A percentile compares a stretch with the other conserved stretches of the same genome.
These are phyloP conservation scores for Erucastrum elatum DNA, from an alignment of 345 rosid species.

Conservation along the genomic window DNA sequence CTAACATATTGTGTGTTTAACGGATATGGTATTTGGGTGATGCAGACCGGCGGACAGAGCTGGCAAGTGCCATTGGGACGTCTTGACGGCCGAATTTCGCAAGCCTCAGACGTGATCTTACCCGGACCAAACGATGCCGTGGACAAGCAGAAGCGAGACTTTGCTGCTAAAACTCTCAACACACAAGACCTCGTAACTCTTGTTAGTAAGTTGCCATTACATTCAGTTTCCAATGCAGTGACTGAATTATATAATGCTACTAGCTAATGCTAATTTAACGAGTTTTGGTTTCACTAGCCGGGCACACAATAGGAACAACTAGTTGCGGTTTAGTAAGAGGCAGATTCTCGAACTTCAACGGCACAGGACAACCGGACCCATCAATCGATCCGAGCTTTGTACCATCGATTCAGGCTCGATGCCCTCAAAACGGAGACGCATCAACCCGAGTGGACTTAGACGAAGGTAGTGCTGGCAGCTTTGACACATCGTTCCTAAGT, in stretches of 20 bases:
- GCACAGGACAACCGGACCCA: constrained; percentile 39
- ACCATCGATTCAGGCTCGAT: constrained; percentile 20
- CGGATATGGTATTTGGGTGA: neutral
- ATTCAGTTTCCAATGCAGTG: neutral
- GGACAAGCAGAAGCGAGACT: constrained; percentile 43
- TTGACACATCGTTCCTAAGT: constrained; percentile 44
- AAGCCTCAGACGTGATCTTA: constrained; percentile 39
- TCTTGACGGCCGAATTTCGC: constrained; percentile 35
- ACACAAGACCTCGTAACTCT: constrained; percentile 51
- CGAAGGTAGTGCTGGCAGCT: constrained; percentile 34
- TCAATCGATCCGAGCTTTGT: constrained; percentile 35
- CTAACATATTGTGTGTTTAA: no score
- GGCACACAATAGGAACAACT: constrained; percentile 53
- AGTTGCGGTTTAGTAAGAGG: constrained; percentile 41
- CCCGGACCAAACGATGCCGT: constrained; percentile 42
- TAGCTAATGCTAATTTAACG: neutral
- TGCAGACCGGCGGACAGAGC: constrained; percentile 36
- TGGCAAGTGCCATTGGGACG: constrained; percentile 42
- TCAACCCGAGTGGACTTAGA: constrained; percentile 42
- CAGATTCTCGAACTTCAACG: constrained; percentile 44
- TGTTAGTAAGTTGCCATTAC: constrained; percentile 38
- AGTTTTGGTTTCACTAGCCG: constrained; percentile 34
- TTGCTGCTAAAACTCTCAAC: constrained; percentile 40
- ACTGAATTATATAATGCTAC: neutral
- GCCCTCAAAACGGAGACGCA: constrained; percentile 37